These are phyloP conservation scores for Torulaspora gathmanii DNA, from an alignment of 805 yeast genomes.

Conservation along the genomic window DNA sequence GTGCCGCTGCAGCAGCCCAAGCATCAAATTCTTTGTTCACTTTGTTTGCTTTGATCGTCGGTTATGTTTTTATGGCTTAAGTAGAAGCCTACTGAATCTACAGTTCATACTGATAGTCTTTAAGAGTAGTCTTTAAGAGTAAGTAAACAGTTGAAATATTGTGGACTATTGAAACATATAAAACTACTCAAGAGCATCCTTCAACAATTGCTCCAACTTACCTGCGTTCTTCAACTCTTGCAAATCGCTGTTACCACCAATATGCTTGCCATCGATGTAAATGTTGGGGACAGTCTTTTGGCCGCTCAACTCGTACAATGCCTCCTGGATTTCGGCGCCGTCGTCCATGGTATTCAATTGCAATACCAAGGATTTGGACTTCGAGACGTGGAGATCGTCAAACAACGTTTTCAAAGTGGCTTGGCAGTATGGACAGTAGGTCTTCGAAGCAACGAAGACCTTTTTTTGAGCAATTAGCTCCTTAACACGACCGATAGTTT, in stretches of 20 bases:
- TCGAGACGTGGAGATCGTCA: constrained; percentile 43
- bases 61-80: constrained; percentile 4
- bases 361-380: constrained; percentile 37
- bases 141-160: background rate
- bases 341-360: constrained; percentile 52
- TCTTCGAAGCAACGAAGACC: constrained; percentile 76
- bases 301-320: constrained; percentile 70
- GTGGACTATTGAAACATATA: background rate
- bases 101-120: background rate
- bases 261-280: constrained; percentile 84
- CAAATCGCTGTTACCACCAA: constrained; percentile 92
- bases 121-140: background rate
- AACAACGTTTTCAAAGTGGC: constrained; percentile 42
- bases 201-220: constrained; percentile 45
- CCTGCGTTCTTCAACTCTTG: constrained; percentile 64
- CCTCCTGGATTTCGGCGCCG: constrained; percentile 77
- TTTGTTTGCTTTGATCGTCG: constrained; percentile 3
- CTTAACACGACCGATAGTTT: constrained; percentile 54
- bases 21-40: constrained; percentile 1
- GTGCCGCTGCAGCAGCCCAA: constrained; percentile 5
- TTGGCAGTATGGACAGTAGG: constrained; percentile 64
- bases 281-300: constrained; percentile 93
- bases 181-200: constrained; percentile 12
- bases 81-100: background rate
- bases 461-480: constrained; percentile 58